These are phyloP conservation scores for Termitomyces sp. DNA, from an alignment of 768 basidiomycete genomes.

Conservation along the genomic window DNA sequence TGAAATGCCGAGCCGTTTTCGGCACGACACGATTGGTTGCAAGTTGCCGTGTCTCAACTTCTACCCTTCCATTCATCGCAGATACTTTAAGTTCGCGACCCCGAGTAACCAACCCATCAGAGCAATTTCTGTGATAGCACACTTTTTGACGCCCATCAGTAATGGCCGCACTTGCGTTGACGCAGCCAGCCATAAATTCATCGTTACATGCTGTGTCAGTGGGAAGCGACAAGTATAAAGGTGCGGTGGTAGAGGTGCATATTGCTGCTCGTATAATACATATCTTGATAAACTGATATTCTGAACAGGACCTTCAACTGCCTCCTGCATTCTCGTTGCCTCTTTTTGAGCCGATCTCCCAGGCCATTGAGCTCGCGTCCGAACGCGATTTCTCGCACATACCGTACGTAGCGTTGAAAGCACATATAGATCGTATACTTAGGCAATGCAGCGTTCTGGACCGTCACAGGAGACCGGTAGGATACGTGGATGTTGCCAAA, in stretches of 20 bases:
- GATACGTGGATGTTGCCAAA: conserved; percentile 74
- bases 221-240: conserved; percentile 60
- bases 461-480: conserved; percentile 65
- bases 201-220: conserved; percentile 2
- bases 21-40: not conserved
- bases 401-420: conserved; percentile 46
- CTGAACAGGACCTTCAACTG: conserved; percentile 65
- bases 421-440: not conserved
- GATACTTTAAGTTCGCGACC: not conserved
- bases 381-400: conserved; percentile 94
- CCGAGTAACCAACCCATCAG: conserved; percentile 1
- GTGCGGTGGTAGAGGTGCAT: conserved; percentile 84
- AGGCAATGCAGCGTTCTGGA: conserved; percentile 60
- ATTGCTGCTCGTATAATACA: not conserved
- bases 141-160: not conserved
- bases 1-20: not conserved
- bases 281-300: not conserved
- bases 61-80: not conserved
- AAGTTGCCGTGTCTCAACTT: not conserved
- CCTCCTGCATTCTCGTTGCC: conserved; percentile 86
- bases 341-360: conserved; percentile 60
- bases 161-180: conserved; percentile 11
- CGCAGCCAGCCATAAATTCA: conserved; percentile 3
- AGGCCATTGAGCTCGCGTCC: conserved; percentile 83
- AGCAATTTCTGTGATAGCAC: not conserved